Evolutionary conservation across 2,329 filamentous ascomycete species (phyloP).

Genomic region (Talaromyces rugulosus): DNA sequence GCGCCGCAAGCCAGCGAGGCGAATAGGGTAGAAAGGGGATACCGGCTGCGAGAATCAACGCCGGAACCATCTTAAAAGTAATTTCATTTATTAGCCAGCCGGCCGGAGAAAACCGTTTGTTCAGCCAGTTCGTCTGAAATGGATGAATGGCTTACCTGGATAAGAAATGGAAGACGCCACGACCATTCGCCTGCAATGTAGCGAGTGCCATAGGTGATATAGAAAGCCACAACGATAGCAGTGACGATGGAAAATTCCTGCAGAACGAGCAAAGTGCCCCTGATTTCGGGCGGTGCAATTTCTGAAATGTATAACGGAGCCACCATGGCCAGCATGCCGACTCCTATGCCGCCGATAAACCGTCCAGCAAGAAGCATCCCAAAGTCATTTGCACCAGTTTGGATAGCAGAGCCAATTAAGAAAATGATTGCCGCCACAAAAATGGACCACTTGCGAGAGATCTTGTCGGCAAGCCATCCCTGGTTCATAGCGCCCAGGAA

Average conservation of each 20-base stretch:
- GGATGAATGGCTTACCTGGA: conserved; percentile 27
- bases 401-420: conserved; percentile 41
- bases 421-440: conserved; percentile 32
- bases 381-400: conserved; percentile 24
- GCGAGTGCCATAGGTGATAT: conserved; percentile 41
- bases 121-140: no score
- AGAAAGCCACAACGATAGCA: conserved; percentile 40
- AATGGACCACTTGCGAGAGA: conserved; percentile 36
- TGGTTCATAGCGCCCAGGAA: conserved; percentile 44
- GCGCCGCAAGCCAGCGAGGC: background rate
- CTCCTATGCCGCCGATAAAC: conserved; percentile 8
- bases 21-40: background rate
- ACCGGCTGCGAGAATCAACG: background rate
- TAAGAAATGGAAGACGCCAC: conserved; percentile 45
- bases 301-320: conserved; percentile 46
- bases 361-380: conserved; percentile 22
- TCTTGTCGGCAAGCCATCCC: conserved; percentile 49
- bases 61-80: background rate
- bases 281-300: conserved; percentile 44
- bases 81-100: background rate
- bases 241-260: conserved; percentile 40
- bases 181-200: conserved; percentile 44
- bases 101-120: no score
- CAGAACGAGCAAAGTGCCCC: conserved; percentile 35
- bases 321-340: conserved; percentile 29